Percentiles rank a stretch among this genome's conserved stretches.
phyloP scores from a whole-genome alignment of 139 green algal species.

The Chlorella sp. region DNA sequence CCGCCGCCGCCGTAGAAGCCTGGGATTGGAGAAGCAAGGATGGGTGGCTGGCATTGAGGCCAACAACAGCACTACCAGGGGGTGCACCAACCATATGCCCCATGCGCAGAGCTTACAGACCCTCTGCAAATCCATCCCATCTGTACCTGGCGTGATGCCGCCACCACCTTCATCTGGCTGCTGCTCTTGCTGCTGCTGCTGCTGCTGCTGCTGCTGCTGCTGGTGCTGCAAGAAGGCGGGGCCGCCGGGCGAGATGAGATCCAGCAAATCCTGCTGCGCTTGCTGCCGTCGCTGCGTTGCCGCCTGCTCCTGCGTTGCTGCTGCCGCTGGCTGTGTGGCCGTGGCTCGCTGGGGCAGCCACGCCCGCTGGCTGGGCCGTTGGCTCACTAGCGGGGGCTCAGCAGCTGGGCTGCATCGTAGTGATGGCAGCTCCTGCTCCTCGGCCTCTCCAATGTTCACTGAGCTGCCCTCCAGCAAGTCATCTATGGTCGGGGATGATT shows the following conservation, averaged over 20 bases:
- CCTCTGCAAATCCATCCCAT: neutral
- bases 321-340: no score
- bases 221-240: neutral
- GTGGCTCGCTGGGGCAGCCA: constrained; percentile 14
- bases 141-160: neutral
- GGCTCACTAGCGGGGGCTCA: no score
- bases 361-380: neutral
- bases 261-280: neutral
- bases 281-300: neutral
- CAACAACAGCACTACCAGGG: no score
- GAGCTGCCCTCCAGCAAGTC: neutral
- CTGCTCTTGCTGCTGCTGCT: neutral
- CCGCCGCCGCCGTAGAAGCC: constrained; percentile 10
- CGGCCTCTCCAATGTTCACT: neutral
- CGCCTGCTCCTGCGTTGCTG: neutral
- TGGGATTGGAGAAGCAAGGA: neutral
- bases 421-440: neutral
- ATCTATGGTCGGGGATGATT: constrained; percentile 12
- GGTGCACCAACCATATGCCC: no score
- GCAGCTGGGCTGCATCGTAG: neutral
- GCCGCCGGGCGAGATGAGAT: neutral
- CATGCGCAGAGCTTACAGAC: no score
- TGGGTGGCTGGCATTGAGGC: neutral
- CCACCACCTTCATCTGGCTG: neutral
- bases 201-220: neutral